Evolutionary conservation across 176 grass and related monocot species (phyloP).

Genomic region (Oryza glaberrima): DNA sequence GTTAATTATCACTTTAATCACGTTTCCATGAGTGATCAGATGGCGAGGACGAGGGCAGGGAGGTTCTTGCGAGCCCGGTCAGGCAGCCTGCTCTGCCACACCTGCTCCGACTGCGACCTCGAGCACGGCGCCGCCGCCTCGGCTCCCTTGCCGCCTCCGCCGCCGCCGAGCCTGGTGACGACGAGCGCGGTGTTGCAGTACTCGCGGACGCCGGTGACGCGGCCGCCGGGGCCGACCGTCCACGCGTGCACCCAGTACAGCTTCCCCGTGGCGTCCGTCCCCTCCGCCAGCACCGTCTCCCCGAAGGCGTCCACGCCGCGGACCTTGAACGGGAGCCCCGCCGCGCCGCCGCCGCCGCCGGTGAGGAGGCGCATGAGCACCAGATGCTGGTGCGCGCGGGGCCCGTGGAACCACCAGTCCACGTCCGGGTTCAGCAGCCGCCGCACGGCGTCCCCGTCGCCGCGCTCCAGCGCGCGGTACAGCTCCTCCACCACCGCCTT

Average conservation of each 20-base stretch:
- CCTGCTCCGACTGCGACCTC: slow-evolving; percentile 31
- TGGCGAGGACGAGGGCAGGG: slow-evolving; percentile 69
- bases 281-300: slow-evolving; percentile 73
- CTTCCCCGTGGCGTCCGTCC: slow-evolving; percentile 43
- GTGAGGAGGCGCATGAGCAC: slow-evolving; percentile 83
- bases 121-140: neutral
- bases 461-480: slow-evolving; percentile 67
- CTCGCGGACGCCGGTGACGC: slow-evolving; percentile 75
- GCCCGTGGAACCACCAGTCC: slow-evolving; percentile 96
- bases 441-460: slow-evolving; percentile 58
- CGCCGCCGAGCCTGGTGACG: slow-evolving; percentile 57
- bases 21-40: slow-evolving; percentile 31
- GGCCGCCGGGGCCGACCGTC: slow-evolving; percentile 68
- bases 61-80: slow-evolving; percentile 52
- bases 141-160: neutral
- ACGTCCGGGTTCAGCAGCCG: slow-evolving; percentile 74
- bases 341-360: slow-evolving; percentile 16
- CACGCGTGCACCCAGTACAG: slow-evolving; percentile 85
- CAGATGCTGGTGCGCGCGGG: slow-evolving; percentile 68
- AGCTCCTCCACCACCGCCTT: slow-evolving; percentile 68
- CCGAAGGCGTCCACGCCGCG: slow-evolving; percentile 58
- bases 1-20: neutral
- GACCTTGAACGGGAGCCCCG: slow-evolving; percentile 52
- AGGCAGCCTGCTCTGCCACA: slow-evolving; percentile 68
- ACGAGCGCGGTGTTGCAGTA: slow-evolving; percentile 87